Conservation (phyloP, 129 eudicot species). For the Oenanthe sinensis region DNA sequence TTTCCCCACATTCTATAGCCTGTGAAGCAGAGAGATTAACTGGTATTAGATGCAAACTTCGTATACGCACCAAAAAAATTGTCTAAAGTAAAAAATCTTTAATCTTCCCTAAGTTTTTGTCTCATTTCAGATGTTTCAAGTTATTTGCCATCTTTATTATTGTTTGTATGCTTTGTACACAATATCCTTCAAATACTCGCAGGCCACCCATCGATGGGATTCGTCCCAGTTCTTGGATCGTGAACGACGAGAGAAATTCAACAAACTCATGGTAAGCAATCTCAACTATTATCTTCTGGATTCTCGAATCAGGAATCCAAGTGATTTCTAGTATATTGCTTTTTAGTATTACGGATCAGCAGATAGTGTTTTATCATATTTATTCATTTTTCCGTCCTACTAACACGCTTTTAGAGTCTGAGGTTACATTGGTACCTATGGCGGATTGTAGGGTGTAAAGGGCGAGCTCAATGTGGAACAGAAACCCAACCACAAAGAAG, state of each 20-base stretch:
- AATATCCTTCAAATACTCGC: constrained; percentile 16
- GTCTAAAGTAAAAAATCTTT: not conserved
- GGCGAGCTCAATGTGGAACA: constrained; percentile 57
- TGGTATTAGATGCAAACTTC: not conserved
- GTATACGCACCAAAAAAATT: not conserved
- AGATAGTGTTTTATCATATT: not conserved
- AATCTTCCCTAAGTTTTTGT: too few species aligned
- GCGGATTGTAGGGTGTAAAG: constrained; percentile 99
- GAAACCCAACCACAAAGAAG: constrained; percentile 38
- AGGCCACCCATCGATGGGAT: constrained; percentile 81
- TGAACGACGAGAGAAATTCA: constrained; percentile 94
- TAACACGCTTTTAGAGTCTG: constrained; percentile 99
- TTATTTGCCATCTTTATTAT: constrained; percentile 11
- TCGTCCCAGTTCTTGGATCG: constrained; percentile 68
- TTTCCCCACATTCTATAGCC: not conserved
- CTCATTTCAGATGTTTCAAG: not conserved
- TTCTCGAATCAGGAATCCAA: not conserved
- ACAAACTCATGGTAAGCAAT: constrained; percentile 93
- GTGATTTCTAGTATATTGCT: not conserved
- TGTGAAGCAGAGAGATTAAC: not conserved
- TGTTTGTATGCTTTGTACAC: constrained; percentile 10
- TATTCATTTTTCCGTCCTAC: constrained; percentile 28
- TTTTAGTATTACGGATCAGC: not conserved
- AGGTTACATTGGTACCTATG: constrained; percentile 90
- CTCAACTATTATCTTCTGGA: not conserved